A percentile compares a stretch with the other conserved stretches of the same genome.
Conservation (phyloP, 768 basidiomycete species). For the Sporobolomyces pararoseus region DNA sequence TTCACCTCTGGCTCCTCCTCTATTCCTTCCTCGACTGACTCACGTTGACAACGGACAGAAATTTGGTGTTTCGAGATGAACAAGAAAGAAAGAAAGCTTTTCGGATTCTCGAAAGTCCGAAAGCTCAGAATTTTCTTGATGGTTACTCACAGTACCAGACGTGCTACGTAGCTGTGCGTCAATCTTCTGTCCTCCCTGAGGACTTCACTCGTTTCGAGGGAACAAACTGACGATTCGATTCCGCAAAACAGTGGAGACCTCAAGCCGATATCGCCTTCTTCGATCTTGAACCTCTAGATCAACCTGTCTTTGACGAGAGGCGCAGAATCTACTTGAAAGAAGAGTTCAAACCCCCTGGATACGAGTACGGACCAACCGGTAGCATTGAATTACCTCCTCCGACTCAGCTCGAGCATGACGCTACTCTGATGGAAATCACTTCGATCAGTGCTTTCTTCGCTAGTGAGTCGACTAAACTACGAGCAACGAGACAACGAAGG, state of each 20-base stretch:
- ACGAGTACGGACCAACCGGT: not conserved
- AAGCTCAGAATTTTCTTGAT: not conserved
- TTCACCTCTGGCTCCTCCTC: not conserved
- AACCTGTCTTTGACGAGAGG: not conserved
- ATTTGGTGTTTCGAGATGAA: conserved; percentile 13
- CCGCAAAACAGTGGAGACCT: conserved; percentile 6
- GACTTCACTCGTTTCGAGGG: not conserved
- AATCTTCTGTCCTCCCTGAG: not conserved
- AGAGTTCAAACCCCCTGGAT: conserved; percentile 6
- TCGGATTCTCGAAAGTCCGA: not conserved
- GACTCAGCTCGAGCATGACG: not conserved
- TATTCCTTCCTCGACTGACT: not conserved
- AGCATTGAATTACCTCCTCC: not conserved
- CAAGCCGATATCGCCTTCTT: conserved; percentile 2
- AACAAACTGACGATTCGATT: not conserved
- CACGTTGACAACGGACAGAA: not conserved
- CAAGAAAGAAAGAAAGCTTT: not conserved
- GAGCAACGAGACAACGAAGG: not conserved
- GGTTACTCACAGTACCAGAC: not conserved
- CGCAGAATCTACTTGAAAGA: conserved; percentile 9
- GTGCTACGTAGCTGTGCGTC: conserved; percentile 11
- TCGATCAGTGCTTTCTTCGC: conserved; percentile 14
- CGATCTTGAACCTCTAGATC: not conserved
- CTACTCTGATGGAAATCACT: conserved; percentile 1
- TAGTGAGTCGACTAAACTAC: not conserved